Evolutionary conservation across 306 rosid species (phyloP).

Genomic region (Leucaena leucocephala): DNA sequence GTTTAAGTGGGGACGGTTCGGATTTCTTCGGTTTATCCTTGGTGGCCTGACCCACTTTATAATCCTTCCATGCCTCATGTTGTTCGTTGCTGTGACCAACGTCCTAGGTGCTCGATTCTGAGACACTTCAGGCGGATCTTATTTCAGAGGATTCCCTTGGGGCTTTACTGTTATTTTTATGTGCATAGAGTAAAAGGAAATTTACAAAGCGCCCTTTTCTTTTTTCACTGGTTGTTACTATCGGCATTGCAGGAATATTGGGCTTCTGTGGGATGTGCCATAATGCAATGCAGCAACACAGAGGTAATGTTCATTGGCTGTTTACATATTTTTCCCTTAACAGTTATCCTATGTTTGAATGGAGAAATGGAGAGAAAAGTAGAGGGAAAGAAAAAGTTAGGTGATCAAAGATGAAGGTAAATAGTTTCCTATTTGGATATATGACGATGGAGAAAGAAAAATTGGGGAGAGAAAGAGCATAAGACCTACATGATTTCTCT

Average conservation of each 20-base stretch:
- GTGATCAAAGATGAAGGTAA: background rate
- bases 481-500: background rate
- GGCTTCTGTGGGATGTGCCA: constrained; percentile 98
- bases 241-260: constrained; percentile 76
- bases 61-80: background rate
- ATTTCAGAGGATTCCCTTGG: background rate
- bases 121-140: background rate
- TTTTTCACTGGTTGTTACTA: background rate
- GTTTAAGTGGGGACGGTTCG: background rate
- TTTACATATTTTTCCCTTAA: background rate
- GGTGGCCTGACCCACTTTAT: background rate
- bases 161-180: background rate
- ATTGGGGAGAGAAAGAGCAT: background rate
- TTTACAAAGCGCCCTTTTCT: background rate
- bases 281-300: constrained; percentile 99
- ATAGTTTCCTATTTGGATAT: background rate
- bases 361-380: background rate
- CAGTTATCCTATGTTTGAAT: background rate
- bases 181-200: background rate
- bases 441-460: background rate
- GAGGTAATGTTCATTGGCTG: constrained; percentile 60
- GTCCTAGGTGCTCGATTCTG: background rate
- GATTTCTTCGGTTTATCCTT: background rate
- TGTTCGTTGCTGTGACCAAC: background rate
- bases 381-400: background rate